Evolutionary conservation across 2,329 filamentous ascomycete species (phyloP), one percentile per base, ranked within the genome.

Genomic region (Botrytis fragariae): DNA sequence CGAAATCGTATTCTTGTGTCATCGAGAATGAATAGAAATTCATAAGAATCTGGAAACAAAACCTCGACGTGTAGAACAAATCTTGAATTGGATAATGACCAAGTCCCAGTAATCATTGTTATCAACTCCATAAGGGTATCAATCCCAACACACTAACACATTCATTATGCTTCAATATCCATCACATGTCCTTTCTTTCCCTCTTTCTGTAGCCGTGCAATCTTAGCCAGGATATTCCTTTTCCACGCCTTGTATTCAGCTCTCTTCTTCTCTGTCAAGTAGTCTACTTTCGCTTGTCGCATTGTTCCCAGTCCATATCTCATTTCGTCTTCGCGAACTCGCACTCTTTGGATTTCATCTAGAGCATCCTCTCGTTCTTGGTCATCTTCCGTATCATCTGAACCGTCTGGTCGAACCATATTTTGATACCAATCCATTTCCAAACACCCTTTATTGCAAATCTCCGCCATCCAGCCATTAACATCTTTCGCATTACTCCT

Each of bases 211-310:
- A 51, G 87, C 81, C 74, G 84, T 81, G 84, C 82, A 73, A 93
- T 88, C 76, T 85, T 85, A 74, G 82, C 83, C 79, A 92, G 77
- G 39, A 93, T 86, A 1, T 81, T 82, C 7, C 85, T 84, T 81
- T 91, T 91, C 93, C 93, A 96, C 29, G 80, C 81, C 62, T 81
- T 83, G 79, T 90, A 94, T 18, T 91, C 89, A 59, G 84, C 84
- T 77, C 86, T 85, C 76, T 88, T 89, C 74, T 86, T 84, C 67
- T 91, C 88, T 75, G 90, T 91, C 77, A 95, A 81, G 78, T 90
- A 93, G 78, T 94, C 91, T 78, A 92, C 90, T 64, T 87, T 87
- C 76, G 91, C 90, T 81, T 94, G 92, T 77, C 95, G 89, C 92
- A 94, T 94, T 3, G 90, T 92, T 14, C 77, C 76, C 22, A 78